Base-by-base conservation (phyloP, 2,329 filamentous ascomycete species). In the Coniochaeta prunicola region DNA sequence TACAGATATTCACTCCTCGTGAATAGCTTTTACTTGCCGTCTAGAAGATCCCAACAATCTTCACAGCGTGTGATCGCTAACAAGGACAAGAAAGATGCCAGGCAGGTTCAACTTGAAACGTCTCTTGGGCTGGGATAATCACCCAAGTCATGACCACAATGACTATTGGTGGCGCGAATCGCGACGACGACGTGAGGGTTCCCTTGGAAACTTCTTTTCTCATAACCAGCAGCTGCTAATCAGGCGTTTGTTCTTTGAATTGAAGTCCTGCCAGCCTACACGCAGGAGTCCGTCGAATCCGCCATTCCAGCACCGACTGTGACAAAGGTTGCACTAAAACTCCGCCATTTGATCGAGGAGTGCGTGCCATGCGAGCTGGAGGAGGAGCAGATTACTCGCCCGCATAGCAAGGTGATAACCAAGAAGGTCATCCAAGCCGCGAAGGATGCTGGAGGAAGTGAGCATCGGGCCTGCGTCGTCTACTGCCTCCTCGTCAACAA, bases 301-400 rank as follows among this genome's bases (percentile, higher is more conserved):
- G 85, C 89, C 30, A 86, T 93, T 36, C 84, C 90, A 1, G 80
- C 92, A 13, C 79, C 82, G 60, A 88, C 94, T 67, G 92, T 97
- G 62, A 97, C 93, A 61, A 92, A 92, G 70, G 82, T 96, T 59
- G 93, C 92, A 28, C 82, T 99, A 17, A 90, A 92, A 59, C 80
- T 99, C 63, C 96, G 93, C 67, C 91, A 96, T 70, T 86, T 96
- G 65, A 86, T 99, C 67, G 92, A 96, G 73, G 84, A 92, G 70
- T 88, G 92, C 58, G 84, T 99, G 28, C 90, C 93, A 1, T 97
- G 91, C 76, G 94, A 99, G 73, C 80, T 99, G 40, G 88, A 94
- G 59, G 85, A 90, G 69, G 80, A 80, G 5, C 78, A 83, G 59
- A 80, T 99, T 69, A 94, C 89, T 4, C 81, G 81, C 56, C 85